Evolutionary conservation across 306 rosid species (phyloP).

Genomic region (Astragalus membranaceus): DNA sequence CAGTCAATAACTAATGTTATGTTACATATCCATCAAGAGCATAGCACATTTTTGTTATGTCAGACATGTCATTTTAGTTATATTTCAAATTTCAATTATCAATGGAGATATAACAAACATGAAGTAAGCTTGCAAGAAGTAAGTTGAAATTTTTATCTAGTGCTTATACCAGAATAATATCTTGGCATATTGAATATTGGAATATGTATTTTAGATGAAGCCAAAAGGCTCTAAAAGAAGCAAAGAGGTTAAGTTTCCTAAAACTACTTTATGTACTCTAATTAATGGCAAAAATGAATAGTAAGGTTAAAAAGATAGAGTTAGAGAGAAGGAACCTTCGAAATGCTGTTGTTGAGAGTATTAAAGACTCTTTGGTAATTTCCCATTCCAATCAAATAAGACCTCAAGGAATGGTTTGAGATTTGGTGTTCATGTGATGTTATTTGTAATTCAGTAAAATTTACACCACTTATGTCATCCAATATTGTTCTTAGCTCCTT

Average conservation of each 20-base stretch:
- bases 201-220: too few species aligned
- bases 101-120: not conserved
- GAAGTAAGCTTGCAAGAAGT: not conserved
- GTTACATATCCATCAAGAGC: too few species aligned
- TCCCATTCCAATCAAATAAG: conserved; percentile 18
- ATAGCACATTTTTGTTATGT: not conserved
- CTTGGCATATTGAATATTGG: not conserved
- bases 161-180: not conserved
- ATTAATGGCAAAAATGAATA: not conserved
- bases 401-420: not conserved
- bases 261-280: too few species aligned
- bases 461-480: not conserved
- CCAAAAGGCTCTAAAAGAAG: too few species aligned
- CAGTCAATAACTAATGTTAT: not conserved
- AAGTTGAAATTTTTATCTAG: not conserved
- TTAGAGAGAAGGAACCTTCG: conserved; percentile 9
- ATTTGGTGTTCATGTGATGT: not conserved
- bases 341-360: conserved; percentile 2
- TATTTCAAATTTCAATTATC: not conserved
- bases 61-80: not conserved
- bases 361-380: not conserved
- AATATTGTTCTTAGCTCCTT: not conserved
- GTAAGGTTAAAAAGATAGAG: not conserved
- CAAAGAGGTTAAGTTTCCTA: too few species aligned
- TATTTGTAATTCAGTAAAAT: not conserved